Evolutionary conservation across 768 basidiomycete genomes (phyloP).

Genomic region (Termitomyces bulborhizus): DNA sequence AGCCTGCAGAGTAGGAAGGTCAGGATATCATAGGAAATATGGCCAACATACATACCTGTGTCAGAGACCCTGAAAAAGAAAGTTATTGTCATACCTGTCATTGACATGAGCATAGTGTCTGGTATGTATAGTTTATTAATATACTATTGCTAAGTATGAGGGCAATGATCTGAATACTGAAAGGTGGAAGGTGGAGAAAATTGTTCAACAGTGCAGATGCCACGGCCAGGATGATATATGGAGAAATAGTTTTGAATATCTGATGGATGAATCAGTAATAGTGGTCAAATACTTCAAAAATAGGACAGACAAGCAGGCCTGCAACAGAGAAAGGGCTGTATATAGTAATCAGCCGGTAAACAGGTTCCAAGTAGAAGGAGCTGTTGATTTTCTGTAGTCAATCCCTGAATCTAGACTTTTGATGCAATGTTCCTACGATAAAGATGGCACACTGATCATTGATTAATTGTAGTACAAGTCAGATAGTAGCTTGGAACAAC

Average conservation of each 20-base stretch:
- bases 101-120: slow-evolving; percentile 3
- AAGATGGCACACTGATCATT: slow-evolving; percentile 62
- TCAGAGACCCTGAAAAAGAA: slow-evolving; percentile 85
- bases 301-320: slow-evolving; percentile 47
- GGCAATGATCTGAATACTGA: slow-evolving; percentile 75
- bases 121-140: slow-evolving; percentile 6
- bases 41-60: slow-evolving; percentile 43
- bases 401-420: background rate
- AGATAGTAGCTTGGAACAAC: slow-evolving; percentile 19
- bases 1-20: slow-evolving; percentile 36
- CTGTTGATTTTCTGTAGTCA: slow-evolving; percentile 21
- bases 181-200: slow-evolving; percentile 62
- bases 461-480: background rate
- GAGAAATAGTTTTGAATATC: slow-evolving; percentile 79
- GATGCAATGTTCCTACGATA: slow-evolving; percentile 50
- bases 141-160: slow-evolving; percentile 66
- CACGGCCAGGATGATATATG: slow-evolving; percentile 72
- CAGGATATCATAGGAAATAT: background rate
- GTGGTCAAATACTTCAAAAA: background rate
- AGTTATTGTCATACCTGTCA: slow-evolving; percentile 68
- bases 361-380: slow-evolving; percentile 84
- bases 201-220: slow-evolving; percentile 65
- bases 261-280: slow-evolving; percentile 17
- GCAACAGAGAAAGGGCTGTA: slow-evolving; percentile 87
- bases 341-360: slow-evolving; percentile 79